phyloP scores from a whole-genome alignment of 306 rosid species.

The Gillenia trifoliata region DNA sequence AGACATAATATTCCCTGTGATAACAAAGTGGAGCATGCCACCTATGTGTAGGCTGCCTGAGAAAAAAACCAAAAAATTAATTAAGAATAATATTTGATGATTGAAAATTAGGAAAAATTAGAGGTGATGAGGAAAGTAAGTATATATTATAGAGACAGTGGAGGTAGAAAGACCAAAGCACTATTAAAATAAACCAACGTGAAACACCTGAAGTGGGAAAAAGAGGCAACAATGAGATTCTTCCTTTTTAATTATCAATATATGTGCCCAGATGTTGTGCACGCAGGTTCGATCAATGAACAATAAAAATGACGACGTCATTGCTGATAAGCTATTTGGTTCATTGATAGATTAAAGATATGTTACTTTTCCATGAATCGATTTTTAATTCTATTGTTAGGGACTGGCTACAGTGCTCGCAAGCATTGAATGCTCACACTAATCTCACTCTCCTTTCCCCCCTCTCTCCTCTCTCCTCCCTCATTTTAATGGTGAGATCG shows the following conservation, averaged over 20 bases:
- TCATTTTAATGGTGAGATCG: too few species aligned
- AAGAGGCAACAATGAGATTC: slow-evolving; percentile 26
- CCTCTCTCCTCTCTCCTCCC: too few species aligned
- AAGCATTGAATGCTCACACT: too few species aligned
- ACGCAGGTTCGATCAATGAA: not conserved
- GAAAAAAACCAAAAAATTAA: slow-evolving; percentile 13
- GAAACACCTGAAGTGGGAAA: slow-evolving; percentile 46
- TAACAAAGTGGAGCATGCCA: slow-evolving; percentile 53
- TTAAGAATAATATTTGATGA: slow-evolving; percentile 1
- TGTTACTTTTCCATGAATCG: not conserved
- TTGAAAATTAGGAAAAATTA: not conserved
- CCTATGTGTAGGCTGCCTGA: slow-evolving; percentile 36
- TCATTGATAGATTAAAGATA: not conserved
- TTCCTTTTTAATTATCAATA: slow-evolving; percentile 7
- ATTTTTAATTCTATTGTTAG: not conserved
- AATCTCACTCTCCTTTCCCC: too few species aligned
- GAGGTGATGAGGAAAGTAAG: slow-evolving; percentile 15
- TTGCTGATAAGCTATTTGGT: not conserved
- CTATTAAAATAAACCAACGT: slow-evolving; percentile 15
- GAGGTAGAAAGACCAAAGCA: slow-evolving; percentile 3
- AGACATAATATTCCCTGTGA: slow-evolving; percentile 27
- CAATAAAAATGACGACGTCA: not conserved
- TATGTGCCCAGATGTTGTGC: slow-evolving; percentile 2
- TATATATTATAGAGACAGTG: slow-evolving; percentile 14
- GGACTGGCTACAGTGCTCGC: too few species aligned